These are phyloP conservation scores for Jimgerdemannia lactiflua DNA, from an alignment of 192 early-diverging fungal genomes.

Conservation along the genomic window DNA sequence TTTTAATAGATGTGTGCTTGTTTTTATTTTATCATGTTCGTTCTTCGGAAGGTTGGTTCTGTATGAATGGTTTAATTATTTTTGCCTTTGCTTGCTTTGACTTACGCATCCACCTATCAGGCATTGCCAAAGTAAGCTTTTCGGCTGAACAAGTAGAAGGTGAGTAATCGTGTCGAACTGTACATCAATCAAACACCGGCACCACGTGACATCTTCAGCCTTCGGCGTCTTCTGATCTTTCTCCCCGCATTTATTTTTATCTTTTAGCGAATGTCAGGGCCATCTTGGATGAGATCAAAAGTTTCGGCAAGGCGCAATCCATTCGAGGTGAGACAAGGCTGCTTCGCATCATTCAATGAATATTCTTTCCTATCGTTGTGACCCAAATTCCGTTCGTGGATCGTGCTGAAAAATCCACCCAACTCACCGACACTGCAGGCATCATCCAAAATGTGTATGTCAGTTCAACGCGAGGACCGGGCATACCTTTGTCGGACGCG, in stretches of 20 bases:
- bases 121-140: slow-evolving; percentile 12
- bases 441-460: slow-evolving; percentile 61
- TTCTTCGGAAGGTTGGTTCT: too few relatives aligned
- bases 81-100: too few relatives aligned
- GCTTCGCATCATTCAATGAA: too few relatives aligned
- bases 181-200: background rate
- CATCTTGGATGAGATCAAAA: slow-evolving; percentile 60
- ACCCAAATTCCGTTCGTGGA: background rate
- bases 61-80: too few relatives aligned
- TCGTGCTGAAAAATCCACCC: background rate
- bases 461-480: slow-evolving; percentile 69
- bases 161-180: background rate
- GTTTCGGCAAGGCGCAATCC: slow-evolving; percentile 50
- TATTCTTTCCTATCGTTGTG: background rate
- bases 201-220: too few relatives aligned
- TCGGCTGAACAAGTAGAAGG: slow-evolving; percentile 22
- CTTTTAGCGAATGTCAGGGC: slow-evolving; percentile 44
- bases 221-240: background rate
- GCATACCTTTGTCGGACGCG: slow-evolving; percentile 55
- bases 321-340: slow-evolving; percentile 40
- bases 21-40: too few relatives aligned
- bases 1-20: slow-evolving; percentile 12
- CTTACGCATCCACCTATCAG: too few relatives aligned
- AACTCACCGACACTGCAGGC: slow-evolving; percentile 16
- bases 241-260: background rate